Conservation (phyloP, 805 yeast genomes). For the Diddensiella transvaalensis region DNA sequence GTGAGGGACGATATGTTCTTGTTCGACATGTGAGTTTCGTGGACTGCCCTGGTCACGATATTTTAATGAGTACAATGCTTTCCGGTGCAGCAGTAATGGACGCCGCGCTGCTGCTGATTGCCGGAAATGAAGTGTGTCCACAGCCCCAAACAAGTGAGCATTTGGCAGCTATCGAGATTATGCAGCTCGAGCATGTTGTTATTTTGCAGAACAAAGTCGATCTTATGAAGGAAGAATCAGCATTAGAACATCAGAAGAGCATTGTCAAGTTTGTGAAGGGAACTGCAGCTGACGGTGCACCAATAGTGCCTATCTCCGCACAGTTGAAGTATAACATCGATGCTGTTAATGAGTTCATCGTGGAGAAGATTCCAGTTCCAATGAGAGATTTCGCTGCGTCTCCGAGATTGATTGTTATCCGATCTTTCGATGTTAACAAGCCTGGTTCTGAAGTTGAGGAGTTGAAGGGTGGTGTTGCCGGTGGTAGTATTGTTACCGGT, state of each 20-base stretch:
- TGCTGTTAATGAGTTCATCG: constrained; percentile 96
- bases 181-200: constrained; percentile 95
- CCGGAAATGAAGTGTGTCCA: constrained; percentile 99
- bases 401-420: constrained; percentile 93
- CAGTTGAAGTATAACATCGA: constrained; percentile 98
- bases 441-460: constrained; percentile 98
- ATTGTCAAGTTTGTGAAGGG: constrained; percentile 92
- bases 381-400: constrained; percentile 89
- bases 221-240: constrained; percentile 95
- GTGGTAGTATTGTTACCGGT: constrained; percentile 97
- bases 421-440: constrained; percentile 97
- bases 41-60: constrained; percentile 99
- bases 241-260: constrained; percentile 91
- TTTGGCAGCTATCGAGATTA: constrained; percentile 98
- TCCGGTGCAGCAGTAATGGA: constrained; percentile 99
- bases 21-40: constrained; percentile 97
- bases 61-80: constrained; percentile 99
- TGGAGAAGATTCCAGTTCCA: constrained; percentile 93
- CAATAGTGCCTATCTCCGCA: constrained; percentile 97
- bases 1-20: constrained; percentile 82
- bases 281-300: constrained; percentile 98
- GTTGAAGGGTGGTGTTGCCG: constrained; percentile 99
- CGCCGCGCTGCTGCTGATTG: constrained; percentile 92
- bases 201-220: constrained; percentile 97
- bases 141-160: constrained; percentile 99